Evolutionary conservation across 2,329 filamentous ascomycete genomes (phyloP), one percentile per base, ranked within the genome.

Genomic region (Calonectria ilicicola): DNA sequence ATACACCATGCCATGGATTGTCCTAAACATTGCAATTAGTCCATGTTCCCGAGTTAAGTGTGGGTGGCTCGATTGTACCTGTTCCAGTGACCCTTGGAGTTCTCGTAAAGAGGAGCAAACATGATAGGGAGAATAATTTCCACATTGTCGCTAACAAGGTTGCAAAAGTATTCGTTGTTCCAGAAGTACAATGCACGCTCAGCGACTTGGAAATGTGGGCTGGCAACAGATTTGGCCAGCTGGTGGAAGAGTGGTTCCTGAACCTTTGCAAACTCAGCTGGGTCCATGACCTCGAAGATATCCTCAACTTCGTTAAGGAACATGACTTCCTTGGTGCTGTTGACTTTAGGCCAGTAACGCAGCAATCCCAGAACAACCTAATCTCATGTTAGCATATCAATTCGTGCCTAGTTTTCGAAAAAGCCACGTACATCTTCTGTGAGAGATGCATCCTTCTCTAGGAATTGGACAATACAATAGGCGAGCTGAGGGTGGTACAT

Each of bases 81-180:
- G 83, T 99, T 99, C 97, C 97, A 99, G 82, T 99, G 97, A 14
- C 96, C 96, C 87, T 99, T 99, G 5, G 96, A 98, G 84, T 99
- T 99, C 85, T 99, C 97, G 80, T 98, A 99, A 35, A 99, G 89
- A 2, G 97, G 96, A 29, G 96, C 96, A 86, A 99, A 99, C 97
- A 99, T 99, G 82, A 99, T 99, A 4, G 97, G 97, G 53, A 99
- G 89, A 79, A 99, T 99, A 58, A 98, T 96, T 81, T 98, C 96
- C 68, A 99, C 97, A 80, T 99, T 99, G 86, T 99, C 97, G 87
- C 96, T 98, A 78, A 99, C 97, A 72, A 99, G 89, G 82, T 98
- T 99, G 89, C 97, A 99, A 86, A 99, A 99, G 84, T 99, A 99
- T 84, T 99, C 97, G 82, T 99, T 99, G 89, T 99, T 99, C 97